phyloP scores from a whole-genome alignment of 495 filamentous ascomycete genomes.

The Aspergillus heteromorphus region DNA sequence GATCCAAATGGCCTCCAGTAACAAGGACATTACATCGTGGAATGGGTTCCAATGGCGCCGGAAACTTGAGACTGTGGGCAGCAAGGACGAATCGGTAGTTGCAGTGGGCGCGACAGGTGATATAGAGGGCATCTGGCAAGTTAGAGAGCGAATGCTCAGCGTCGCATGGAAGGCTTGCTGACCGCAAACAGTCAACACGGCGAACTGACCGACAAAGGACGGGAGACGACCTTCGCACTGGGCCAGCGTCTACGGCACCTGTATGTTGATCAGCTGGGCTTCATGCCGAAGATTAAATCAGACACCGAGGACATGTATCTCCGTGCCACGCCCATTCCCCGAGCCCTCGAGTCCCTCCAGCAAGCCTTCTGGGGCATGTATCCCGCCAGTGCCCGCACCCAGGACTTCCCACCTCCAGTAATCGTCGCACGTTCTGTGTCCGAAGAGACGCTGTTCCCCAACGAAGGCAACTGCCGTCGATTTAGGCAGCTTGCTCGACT shows the following conservation, averaged over 20 bases:
- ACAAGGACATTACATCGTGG: constrained; percentile 54
- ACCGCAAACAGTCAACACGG: constrained; percentile 58
- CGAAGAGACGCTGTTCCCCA: constrained; percentile 91
- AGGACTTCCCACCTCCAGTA: constrained; percentile 62
- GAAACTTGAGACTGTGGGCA: constrained; percentile 74
- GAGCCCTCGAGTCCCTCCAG: constrained; percentile 83
- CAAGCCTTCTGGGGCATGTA: constrained; percentile 89
- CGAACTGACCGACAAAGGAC: constrained; percentile 81
- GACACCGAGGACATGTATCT: constrained; percentile 73
- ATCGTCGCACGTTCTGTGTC: constrained; percentile 65
- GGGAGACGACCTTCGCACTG: constrained; percentile 75
- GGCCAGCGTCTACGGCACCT: constrained; percentile 73
- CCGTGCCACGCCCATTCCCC: constrained; percentile 75
- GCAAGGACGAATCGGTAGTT: constrained; percentile 62
- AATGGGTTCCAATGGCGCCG: constrained; percentile 69
- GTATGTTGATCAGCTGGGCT: constrained; percentile 83
- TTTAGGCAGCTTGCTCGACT: constrained; percentile 73
- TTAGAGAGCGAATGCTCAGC: neutral
- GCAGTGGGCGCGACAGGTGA: constrained; percentile 61
- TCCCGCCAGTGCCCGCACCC: constrained; percentile 60
- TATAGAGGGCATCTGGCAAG: constrained; percentile 69
- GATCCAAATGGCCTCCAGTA: constrained; percentile 61
- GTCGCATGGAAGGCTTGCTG: constrained; percentile 6
- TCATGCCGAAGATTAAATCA: constrained; percentile 65
- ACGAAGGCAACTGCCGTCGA: constrained; percentile 77